Conservation (phyloP, 148 eudicot genomes). For the Cornus suecica region DNA sequence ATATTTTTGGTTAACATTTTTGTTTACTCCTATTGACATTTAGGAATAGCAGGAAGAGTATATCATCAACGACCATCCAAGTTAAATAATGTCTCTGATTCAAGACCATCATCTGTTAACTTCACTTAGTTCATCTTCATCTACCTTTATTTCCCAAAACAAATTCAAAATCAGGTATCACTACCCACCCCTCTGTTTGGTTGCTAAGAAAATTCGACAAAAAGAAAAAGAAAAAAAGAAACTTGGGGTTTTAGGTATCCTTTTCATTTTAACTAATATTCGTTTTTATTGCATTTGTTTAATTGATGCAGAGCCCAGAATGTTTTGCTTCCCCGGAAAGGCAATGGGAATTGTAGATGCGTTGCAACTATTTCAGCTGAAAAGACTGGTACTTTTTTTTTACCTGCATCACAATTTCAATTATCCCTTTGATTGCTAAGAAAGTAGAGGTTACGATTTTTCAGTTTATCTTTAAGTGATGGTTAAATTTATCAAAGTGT, state of each 20-base stretch:
- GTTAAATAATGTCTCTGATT: slow-evolving; percentile 28
- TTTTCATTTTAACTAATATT: not conserved
- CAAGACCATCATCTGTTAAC: slow-evolving; percentile 18
- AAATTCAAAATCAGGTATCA: slow-evolving; percentile 27
- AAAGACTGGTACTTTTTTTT: slow-evolving; percentile 22
- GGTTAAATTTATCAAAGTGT: too few species aligned
- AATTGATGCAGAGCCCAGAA: slow-evolving; percentile 19
- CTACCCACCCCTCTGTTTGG: not conserved
- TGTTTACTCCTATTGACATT: too few species aligned
- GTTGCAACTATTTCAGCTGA: slow-evolving; percentile 21
- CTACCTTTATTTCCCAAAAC: slow-evolving; percentile 22
- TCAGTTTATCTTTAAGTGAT: too few species aligned
- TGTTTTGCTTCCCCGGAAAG: slow-evolving; percentile 15
- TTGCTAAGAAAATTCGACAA: not conserved
- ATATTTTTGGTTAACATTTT: too few species aligned
- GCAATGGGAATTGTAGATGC: slow-evolving; percentile 26
- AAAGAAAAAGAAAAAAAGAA: not conserved
- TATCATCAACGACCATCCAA: too few species aligned
- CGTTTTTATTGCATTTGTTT: not conserved
- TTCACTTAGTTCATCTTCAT: slow-evolving; percentile 37
- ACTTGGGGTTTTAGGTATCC: too few species aligned
- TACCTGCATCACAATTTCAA: too few species aligned
- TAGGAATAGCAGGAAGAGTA: too few species aligned
- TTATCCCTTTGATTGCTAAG: not conserved
- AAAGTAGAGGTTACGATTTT: too few species aligned